A percentile compares a stretch with the other conserved stretches of the same genome.
Conservation (phyloP, 306 rosid genomes). For the Vicia sativa region DNA sequence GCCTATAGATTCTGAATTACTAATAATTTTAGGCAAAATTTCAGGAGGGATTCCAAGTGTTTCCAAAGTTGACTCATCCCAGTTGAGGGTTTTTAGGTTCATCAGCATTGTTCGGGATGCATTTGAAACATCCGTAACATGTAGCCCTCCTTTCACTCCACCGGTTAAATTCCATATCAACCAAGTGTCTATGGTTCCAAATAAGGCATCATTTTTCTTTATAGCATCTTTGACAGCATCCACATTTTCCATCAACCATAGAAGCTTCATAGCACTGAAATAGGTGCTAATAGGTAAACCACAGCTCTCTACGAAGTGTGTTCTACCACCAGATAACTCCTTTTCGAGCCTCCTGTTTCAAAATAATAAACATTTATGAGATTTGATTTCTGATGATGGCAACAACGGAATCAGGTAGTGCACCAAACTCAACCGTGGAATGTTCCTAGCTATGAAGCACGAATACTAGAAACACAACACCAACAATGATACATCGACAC, state of each 20-base stretch:
- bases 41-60: constrained; percentile 58
- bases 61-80: constrained; percentile 67
- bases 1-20: constrained; percentile 82
- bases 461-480: too few species aligned
- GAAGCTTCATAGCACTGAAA: constrained; percentile 79
- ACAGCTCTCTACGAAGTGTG: constrained; percentile 72
- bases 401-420: constrained; percentile 16
- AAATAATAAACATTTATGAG: constrained; percentile 16
- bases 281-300: constrained; percentile 90
- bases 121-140: constrained; percentile 84
- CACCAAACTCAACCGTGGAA: constrained; percentile 12
- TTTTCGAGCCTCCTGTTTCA: constrained; percentile 73
- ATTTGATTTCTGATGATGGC: not conserved
- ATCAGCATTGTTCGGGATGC: constrained; percentile 92
- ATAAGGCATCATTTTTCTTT: constrained; percentile 70
- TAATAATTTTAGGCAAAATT: constrained; percentile 77
- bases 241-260: constrained; percentile 90
- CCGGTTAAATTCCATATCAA: constrained; percentile 89
- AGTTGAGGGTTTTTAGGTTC: constrained; percentile 77
- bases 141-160: constrained; percentile 71
- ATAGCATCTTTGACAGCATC: constrained; percentile 61
- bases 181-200: constrained; percentile 93
- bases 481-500: too few species aligned
- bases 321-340: constrained; percentile 73
- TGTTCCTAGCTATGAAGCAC: not conserved